Conservation (phyloP, 768 basidiomycete genomes). For the Phlebiopsis gigantea region DNA sequence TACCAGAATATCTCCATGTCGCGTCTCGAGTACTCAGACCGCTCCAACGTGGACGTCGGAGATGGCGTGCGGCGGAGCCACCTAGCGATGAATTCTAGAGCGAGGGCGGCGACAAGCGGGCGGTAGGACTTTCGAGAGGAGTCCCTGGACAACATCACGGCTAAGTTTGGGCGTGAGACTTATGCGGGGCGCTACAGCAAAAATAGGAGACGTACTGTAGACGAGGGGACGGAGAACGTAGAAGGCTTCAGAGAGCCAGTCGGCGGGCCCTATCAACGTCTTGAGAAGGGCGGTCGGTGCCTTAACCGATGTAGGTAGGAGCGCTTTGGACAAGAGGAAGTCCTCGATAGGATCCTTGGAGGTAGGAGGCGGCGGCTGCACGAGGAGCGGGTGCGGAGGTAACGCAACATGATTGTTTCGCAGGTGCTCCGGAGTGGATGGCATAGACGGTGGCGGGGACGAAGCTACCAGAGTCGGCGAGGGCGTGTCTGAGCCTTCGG, state of each 20-base stretch:
- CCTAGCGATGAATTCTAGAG: slow-evolving; percentile 70
- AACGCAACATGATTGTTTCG: slow-evolving; percentile 70
- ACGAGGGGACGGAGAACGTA: slow-evolving; percentile 69
- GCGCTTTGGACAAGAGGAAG: slow-evolving; percentile 75
- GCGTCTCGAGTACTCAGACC: slow-evolving; percentile 73
- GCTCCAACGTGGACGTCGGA: slow-evolving; percentile 57
- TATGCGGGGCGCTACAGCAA: neutral
- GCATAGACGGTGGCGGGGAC: slow-evolving; percentile 48
- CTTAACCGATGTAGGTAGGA: slow-evolving; percentile 68
- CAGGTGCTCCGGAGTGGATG: slow-evolving; percentile 72
- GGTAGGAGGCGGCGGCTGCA: slow-evolving; percentile 43
- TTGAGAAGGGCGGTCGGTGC: slow-evolving; percentile 63
- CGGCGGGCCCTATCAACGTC: slow-evolving; percentile 53
- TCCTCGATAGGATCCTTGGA: slow-evolving; percentile 66
- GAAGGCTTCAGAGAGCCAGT: slow-evolving; percentile 72
- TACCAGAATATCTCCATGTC: slow-evolving; percentile 85
- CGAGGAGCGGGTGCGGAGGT: slow-evolving; percentile 58
- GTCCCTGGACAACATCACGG: slow-evolving; percentile 37
- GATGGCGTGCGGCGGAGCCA: slow-evolving; percentile 65
- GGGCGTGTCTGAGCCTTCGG: slow-evolving; percentile 44
- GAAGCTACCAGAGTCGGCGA: slow-evolving; percentile 55
- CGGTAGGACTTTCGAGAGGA: slow-evolving; percentile 37
- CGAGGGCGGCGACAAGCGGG: slow-evolving; percentile 59
- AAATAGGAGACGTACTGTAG: slow-evolving; percentile 50
- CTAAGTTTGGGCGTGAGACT: slow-evolving; percentile 16